Evolutionary conservation across 225 moss, liverwort and hornwort genomes (phyloP), one percentile per base, ranked within the genome.

Genomic region (Pseudisothecium myosuroides): DNA sequence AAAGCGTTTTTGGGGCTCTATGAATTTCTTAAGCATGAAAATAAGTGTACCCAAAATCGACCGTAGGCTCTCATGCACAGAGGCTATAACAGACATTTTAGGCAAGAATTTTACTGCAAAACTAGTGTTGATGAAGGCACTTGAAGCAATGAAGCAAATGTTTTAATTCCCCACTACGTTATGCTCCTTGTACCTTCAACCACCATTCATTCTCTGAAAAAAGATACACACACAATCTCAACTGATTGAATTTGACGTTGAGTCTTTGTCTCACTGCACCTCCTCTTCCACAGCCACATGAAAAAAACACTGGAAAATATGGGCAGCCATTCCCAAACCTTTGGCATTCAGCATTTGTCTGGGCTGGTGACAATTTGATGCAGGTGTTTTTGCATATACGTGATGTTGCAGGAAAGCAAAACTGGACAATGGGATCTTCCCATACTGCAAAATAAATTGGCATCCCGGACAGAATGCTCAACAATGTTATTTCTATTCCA

Each of bases 1-100:
- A 31, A 21, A 5, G 1, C 4, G 0, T 14, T 43, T 61, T 19
- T 0, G 0, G 9, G 3, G 11, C 21, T 9, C 12, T 21, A 41
- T 1, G 9, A 20, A 41, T 12, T 5, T 29, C 6, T 55, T 29
- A 14, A 80, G 13, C 39, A 31, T 31, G 8, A 39, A 59, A 59
- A 27, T 59, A 59, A 59, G 12, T 41, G 39, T 1, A n/a, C 11
- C 80, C 39, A 7, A 80, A 80, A 58, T 39, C 4, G 0, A 78
- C 16, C 0, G 1, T 36, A 31, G 2, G 37, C 37, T 56, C 26
- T 26, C 16, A 1, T 26, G 23, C 10, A 13, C 7, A 24, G 2
- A 78, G 16, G 10, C 55, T 55, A 14, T 16, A 50, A 50, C 50
- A 3, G 13, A 37, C 37, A 78, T 56, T 23, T n/a, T 17, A 56